Evolutionary conservation across 2,329 filamentous ascomycete genomes (phyloP), one percentile per base, ranked within the genome.

Genomic region (Fusarium illudens): DNA sequence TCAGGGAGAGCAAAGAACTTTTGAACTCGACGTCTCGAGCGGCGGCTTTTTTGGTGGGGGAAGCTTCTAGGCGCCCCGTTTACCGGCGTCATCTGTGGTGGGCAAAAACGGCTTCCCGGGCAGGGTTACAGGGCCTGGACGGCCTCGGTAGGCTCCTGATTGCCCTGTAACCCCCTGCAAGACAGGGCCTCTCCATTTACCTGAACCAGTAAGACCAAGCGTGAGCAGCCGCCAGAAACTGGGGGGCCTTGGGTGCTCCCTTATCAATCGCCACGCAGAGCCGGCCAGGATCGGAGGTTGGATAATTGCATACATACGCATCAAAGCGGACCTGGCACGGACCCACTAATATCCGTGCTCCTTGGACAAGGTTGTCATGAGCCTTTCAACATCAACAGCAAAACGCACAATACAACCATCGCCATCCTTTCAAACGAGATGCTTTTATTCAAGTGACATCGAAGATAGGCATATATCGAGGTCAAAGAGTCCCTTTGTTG

Each of bases 261-360:
- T 67, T 61, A 73, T 71, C 71, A 62, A 68, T 72, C 71, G 65
- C 67, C 64, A 70, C 67, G 39, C 49, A 48, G 37, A 30, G 19
- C 34, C 42, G 46, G 20, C 15, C 34, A 50, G 20, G 17, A 39
- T 50, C 57, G 46, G 39, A 39, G 29, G 55, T 67, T 67, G 71
- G 64, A 64, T 73, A 73, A 50, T 71, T 73, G 70, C 71, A 73
- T 73, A 66, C 71, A 73, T 73, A 68, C 34, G 49, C 58, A 65
- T 30, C 42, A 64, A 60, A 58, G 37, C 48, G 58, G 55, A 58
- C 56, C 53, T 50, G 17, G 32, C 36, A 42, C 37, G n/a, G 42
- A 48, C 56, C 62, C 71, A 70, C 60, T 60, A 57, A 20, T 53
- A 48, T 59, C 37, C 6, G 17, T 36, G 32, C 19, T 44, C 34